These are phyloP conservation scores for Chiua virens DNA, from an alignment of 768 basidiomycete genomes.

Conservation along the genomic window DNA sequence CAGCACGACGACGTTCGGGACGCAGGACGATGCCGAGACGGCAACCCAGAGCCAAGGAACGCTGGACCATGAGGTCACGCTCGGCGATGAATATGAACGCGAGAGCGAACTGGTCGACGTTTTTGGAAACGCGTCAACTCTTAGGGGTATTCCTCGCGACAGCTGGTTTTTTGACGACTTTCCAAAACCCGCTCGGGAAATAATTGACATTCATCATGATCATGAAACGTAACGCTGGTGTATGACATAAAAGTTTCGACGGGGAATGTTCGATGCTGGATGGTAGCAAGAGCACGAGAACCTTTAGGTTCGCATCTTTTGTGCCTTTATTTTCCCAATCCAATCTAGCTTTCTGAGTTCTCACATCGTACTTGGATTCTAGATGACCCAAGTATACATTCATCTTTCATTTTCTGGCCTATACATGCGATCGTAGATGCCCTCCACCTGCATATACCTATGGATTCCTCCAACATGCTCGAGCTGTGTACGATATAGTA, in stretches of 20 bases:
- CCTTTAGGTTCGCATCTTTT: constrained; percentile 13
- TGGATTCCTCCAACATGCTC: constrained; percentile 8
- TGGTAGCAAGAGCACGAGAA: neutral
- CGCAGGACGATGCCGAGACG: constrained; percentile 22
- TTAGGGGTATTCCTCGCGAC: neutral
- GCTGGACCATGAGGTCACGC: neutral
- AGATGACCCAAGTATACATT: constrained; percentile 5
- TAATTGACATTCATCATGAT: neutral
- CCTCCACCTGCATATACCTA: neutral
- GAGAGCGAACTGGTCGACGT: constrained; percentile 6
- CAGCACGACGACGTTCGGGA: constrained; percentile 35
- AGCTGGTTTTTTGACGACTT: constrained; percentile 12
- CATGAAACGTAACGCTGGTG: neutral
- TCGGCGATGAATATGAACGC: neutral
- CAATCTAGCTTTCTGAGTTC: neutral
- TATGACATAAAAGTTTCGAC: neutral
- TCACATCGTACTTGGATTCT: neutral
- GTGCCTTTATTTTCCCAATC: neutral
- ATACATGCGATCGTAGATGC: neutral
- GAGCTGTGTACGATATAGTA: constrained; percentile 24
- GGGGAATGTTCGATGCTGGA: neutral
- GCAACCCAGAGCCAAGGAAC: constrained; percentile 5
- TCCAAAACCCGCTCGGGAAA: neutral
- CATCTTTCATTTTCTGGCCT: neutral
- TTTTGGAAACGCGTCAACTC: constrained; percentile 5